phyloP scores from a whole-genome alignment of 2,329 filamentous ascomycete species.

The Aspergillus tanneri region DNA sequence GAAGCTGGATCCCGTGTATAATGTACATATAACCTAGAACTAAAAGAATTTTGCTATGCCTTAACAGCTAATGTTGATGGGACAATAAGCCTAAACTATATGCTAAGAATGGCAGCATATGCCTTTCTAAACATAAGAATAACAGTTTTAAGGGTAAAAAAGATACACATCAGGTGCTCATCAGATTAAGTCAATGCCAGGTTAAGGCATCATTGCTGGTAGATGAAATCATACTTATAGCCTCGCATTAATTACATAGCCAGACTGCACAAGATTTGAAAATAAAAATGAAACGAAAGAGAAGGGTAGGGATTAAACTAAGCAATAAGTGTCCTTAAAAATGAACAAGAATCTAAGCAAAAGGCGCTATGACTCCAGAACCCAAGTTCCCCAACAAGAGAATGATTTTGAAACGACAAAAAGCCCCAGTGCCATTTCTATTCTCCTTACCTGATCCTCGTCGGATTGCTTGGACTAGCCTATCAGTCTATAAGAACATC shows the following conservation, averaged over 20 bases:
- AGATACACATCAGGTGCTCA: too few species aligned
- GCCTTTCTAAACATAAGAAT: too few species aligned
- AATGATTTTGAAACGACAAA: conserved; percentile 6
- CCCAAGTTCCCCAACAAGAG: conserved; percentile 7
- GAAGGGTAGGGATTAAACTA: background rate
- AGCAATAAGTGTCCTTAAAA: conserved; percentile 6
- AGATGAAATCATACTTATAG: background rate
- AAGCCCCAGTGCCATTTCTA: conserved; percentile 19
- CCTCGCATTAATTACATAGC: background rate
- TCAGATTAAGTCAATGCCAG: too few species aligned
- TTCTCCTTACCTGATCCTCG: conserved; percentile 17
- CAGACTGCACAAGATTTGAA: background rate
- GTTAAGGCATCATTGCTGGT: background rate
- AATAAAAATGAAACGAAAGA: conserved; percentile 3
- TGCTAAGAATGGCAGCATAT: too few species aligned
- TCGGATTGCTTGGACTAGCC: conserved; percentile 14
- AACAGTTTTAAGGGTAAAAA: too few species aligned
- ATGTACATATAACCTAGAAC: conserved; percentile 1
- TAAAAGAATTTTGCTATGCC: background rate
- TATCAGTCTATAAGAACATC: conserved; percentile 25
- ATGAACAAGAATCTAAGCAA: background rate
- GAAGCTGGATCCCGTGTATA: background rate
- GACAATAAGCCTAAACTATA: background rate
- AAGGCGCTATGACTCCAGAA: conserved; percentile 11
- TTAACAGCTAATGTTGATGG: background rate